phyloP scores from a whole-genome alignment of 75 land plant genomes.

The Sequoiadendron giganteum region DNA sequence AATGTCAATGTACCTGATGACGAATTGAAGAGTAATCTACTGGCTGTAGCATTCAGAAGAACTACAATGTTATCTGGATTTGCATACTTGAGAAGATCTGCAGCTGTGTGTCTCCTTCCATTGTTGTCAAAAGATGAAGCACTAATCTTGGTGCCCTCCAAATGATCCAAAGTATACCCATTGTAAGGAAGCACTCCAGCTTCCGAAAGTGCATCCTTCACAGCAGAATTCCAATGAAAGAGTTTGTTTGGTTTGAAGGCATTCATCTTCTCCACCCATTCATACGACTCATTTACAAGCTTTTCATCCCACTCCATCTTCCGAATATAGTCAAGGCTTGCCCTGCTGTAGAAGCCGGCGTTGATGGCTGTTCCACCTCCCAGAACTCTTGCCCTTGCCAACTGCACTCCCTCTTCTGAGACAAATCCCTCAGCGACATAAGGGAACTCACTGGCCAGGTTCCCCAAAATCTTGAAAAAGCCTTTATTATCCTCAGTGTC shows the following conservation, averaged over 20 bases:
- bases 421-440: slow-evolving; percentile 67
- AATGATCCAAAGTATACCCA: slow-evolving; percentile 73
- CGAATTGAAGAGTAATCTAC: no score
- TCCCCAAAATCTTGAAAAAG: slow-evolving; percentile 46
- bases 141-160: slow-evolving; percentile 64
- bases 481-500: slow-evolving; percentile 42
- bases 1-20: no score
- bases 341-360: slow-evolving; percentile 83
- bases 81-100: slow-evolving; percentile 26
- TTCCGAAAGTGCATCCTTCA: slow-evolving; percentile 54
- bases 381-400: not conserved
- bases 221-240: slow-evolving; percentile 46
- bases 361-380: slow-evolving; percentile 18
- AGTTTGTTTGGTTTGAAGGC: slow-evolving; percentile 51
- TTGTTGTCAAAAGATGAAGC: slow-evolving; percentile 34
- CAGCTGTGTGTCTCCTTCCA: slow-evolving; percentile 44
- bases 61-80: no score
- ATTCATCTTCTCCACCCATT: slow-evolving; percentile 68
- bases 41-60: no score
- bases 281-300: slow-evolving; percentile 37
- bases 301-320: slow-evolving; percentile 44
- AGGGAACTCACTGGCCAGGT: slow-evolving; percentile 19
- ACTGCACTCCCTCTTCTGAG: slow-evolving; percentile 76
- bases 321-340: slow-evolving; percentile 49
- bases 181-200: slow-evolving; percentile 26